Base-by-base conservation (phyloP, 2,329 filamentous ascomycete species). In the Passalora sequoiae region DNA sequence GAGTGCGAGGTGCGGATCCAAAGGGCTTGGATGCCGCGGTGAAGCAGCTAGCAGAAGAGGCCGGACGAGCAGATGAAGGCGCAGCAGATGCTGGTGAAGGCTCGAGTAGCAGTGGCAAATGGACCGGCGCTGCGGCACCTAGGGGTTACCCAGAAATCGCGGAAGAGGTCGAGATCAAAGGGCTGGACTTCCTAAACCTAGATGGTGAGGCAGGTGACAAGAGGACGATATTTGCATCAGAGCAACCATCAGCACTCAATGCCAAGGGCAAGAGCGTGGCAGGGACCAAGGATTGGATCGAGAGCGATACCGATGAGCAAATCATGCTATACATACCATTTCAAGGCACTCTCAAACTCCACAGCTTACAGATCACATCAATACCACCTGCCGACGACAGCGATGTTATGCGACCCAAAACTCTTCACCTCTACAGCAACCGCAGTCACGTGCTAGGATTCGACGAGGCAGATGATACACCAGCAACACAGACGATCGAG, bases 281-380 rank as follows among this genome's bases (percentile, higher is more conserved):
- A 20, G 80, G 78, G 8, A 67, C 64, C 55, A 66, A 68, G 61
- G 91, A 98, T 67, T 97, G 86, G 83, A 82, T 97, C 16, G 87
- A 96, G 73, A 96, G 88, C 66, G 91, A 96, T 62, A 94, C 91
- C 25, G 92, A 98, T 62, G 89, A 97, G 69, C 92, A 98, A 72
- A 73, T 98, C 50, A 86, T 97, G 77, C 76, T 98, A 35, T 97
- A 83, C 67, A 75, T 94, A 44, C 91, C 92, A 1, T 95, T 98
- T 69, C 84, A 89, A 65, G 80, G 84, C 22, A 86, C 81, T 36
- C 65, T 95, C 53, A 98, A 97, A 73, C 76, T 97, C 39, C 91
- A 96, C 69, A 89, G 88, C 8, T 69, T 78, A 43, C 74, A 97
- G 69, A 80, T 98, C 59, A 97, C 92, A 1, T 96, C 89, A 3